Percentiles rank a stretch among this genome's conserved stretches.
These are phyloP conservation scores for Plasmodium inui DNA, from an alignment of 169 alveolate species.

Conservation along the genomic window DNA sequence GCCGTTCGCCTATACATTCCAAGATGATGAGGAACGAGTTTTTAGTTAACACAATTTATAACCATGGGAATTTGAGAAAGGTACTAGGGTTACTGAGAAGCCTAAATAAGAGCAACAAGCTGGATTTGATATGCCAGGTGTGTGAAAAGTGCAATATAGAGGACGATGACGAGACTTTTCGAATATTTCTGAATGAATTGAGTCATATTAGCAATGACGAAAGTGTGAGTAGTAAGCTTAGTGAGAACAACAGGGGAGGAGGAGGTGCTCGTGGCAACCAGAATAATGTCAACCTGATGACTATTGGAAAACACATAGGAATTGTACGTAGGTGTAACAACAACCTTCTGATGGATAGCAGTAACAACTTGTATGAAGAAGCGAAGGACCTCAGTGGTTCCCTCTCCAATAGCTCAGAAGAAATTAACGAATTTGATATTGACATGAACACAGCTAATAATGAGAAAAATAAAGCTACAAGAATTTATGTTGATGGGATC, in stretches of 20 bases:
- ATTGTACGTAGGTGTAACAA: not conserved
- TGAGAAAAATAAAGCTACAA: slow-evolving; percentile 51
- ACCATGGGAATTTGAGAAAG: slow-evolving; percentile 54
- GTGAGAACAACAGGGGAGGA: slow-evolving; percentile 5
- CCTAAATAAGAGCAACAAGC: slow-evolving; percentile 44
- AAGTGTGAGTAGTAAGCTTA: not conserved
- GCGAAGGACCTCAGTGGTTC: slow-evolving; percentile 22
- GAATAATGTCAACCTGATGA: not conserved
- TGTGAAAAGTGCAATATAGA: slow-evolving; percentile 37
- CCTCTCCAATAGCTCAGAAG: slow-evolving; percentile 44
- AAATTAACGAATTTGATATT: slow-evolving; percentile 49
- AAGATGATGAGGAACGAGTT: slow-evolving; percentile 34
- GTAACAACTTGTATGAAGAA: slow-evolving; percentile 4
- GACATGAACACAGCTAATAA: slow-evolving; percentile 14
- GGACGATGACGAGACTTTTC: slow-evolving; percentile 41
- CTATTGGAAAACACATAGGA: not conserved
- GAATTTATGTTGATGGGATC: slow-evolving; percentile 95
- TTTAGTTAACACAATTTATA: slow-evolving; percentile 61
- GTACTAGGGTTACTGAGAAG: slow-evolving; percentile 42
- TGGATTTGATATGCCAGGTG: slow-evolving; percentile 16
- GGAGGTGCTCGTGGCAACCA: not conserved
- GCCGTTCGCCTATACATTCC: not conserved
- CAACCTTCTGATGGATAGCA: not conserved
- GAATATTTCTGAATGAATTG: slow-evolving; percentile 36
- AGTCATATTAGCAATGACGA: slow-evolving; percentile 12